Evolutionary conservation across 2,329 filamentous ascomycete genomes (phyloP).

Genomic region (Ascochyta rabiei): DNA sequence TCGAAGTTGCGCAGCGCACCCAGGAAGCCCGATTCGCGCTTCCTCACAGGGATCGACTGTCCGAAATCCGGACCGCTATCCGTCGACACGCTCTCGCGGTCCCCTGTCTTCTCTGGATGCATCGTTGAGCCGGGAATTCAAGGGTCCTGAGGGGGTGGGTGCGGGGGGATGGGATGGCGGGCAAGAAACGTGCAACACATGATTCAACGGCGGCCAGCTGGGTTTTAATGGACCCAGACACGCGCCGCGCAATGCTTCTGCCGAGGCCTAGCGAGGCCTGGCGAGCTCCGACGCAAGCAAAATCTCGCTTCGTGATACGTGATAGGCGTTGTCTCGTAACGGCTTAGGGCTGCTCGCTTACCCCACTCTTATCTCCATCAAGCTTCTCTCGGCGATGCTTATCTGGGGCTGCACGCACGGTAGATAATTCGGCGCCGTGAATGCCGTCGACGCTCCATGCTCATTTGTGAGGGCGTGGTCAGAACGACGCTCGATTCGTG

Average conservation of each 20-base stretch:
- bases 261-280: neutral
- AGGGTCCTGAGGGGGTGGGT: neutral
- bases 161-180: neutral
- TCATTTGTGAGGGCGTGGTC: neutral
- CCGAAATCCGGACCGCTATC: slow-evolving; percentile 13
- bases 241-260: slow-evolving; percentile 17
- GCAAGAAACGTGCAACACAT: neutral
- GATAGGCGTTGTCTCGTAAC: slow-evolving; percentile 20
- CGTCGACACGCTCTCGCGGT: slow-evolving; percentile 18
- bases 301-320: neutral
- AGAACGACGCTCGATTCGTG: neutral
- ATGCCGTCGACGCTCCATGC: neutral
- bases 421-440: neutral
- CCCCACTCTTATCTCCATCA: slow-evolving; percentile 27
- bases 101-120: slow-evolving; percentile 23
- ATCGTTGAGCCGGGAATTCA: slow-evolving; percentile 10
- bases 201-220: slow-evolving; percentile 1
- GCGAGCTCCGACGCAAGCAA: neutral
- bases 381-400: slow-evolving; percentile 26
- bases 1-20: slow-evolving; percentile 27
- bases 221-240: slow-evolving; percentile 9
- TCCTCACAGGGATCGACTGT: neutral
- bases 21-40: slow-evolving; percentile 24
- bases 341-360: slow-evolving; percentile 15
- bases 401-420: slow-evolving; percentile 3